Conservation (phyloP, 495 filamentous ascomycete species). For the Daldinia vernicosa region DNA sequence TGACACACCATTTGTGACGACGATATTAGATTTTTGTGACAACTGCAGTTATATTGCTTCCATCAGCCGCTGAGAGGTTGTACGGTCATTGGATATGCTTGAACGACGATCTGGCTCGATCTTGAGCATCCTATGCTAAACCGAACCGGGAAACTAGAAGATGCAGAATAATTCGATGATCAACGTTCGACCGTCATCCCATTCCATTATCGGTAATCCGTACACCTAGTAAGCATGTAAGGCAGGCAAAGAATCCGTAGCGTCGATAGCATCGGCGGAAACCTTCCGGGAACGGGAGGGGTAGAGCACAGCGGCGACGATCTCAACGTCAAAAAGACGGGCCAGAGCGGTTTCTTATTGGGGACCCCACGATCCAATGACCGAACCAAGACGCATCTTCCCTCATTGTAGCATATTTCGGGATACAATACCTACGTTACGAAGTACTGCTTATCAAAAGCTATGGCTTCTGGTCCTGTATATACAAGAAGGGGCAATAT, state of each 20-base stretch:
- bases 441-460: conserved; percentile 16
- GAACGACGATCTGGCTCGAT: conserved; percentile 26
- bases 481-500: conserved; percentile 21
- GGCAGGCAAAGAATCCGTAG: conserved; percentile 10
- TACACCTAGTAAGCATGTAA: conserved; percentile 27
- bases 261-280: conserved; percentile 24
- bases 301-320: conserved; percentile 24
- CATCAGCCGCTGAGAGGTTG: conserved; percentile 2
- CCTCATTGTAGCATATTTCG: conserved; percentile 22
- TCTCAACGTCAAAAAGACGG: conserved; percentile 30
- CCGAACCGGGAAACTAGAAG: conserved; percentile 28
- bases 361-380: conserved; percentile 42
- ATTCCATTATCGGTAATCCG: conserved; percentile 12
- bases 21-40: conserved; percentile 17
- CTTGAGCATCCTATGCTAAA: conserved; percentile 15
- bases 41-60: conserved; percentile 15
- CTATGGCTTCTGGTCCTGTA: conserved; percentile 4
- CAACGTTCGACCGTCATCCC: conserved; percentile 24
- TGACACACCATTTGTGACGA: conserved; percentile 16
- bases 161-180: conserved; percentile 37
- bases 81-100: conserved; percentile 4
- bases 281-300: conserved; percentile 38
- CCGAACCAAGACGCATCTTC: conserved; percentile 31
- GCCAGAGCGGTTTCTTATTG: conserved; percentile 24
- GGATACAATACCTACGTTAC: conserved; percentile 20